These are phyloP conservation scores for Cucurbita pepo DNA, from an alignment of 306 rosid genomes.

Conservation along the genomic window DNA sequence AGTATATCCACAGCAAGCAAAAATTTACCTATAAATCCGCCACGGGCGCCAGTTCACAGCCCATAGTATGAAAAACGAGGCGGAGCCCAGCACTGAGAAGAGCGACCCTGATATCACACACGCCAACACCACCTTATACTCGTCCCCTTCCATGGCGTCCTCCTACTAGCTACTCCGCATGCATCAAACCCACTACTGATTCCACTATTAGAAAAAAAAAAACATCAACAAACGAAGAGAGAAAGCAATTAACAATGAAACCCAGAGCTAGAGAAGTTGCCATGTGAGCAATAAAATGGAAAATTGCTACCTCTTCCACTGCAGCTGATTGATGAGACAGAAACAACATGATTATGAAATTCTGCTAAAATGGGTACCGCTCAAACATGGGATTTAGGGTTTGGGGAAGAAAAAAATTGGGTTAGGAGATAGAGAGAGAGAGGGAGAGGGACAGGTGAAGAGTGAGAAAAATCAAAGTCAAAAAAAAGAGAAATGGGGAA, in stretches of 20 bases:
- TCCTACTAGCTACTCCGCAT: conserved; percentile 30
- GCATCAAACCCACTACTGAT: conserved; percentile 32
- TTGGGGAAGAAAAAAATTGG: conserved; percentile 21
- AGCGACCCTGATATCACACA: conserved; percentile 78
- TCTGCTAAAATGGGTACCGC: conserved; percentile 25
- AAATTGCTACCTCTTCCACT: conserved; percentile 17
- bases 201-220: background rate
- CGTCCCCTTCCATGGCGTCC: conserved; percentile 69
- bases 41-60: conserved; percentile 99
- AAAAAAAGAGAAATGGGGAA: conserved; percentile 6
- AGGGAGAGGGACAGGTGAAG: background rate
- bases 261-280: conserved; percentile 1
- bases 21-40: conserved; percentile 82
- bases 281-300: background rate
- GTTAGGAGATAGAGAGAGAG: background rate
- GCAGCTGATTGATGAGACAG: conserved; percentile 27
- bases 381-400: conserved; percentile 23
- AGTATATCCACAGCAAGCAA: too few relatives aligned
- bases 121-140: conserved; percentile 55
- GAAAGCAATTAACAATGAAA: conserved; percentile 1
- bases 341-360: conserved; percentile 28
- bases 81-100: conserved; percentile 62
- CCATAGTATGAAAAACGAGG: conserved; percentile 80
- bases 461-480: conserved; percentile 14
- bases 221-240: background rate